phyloP scores from a whole-genome alignment of 208 protist species.

The Acanthamoeba culbertsoni region DNA sequence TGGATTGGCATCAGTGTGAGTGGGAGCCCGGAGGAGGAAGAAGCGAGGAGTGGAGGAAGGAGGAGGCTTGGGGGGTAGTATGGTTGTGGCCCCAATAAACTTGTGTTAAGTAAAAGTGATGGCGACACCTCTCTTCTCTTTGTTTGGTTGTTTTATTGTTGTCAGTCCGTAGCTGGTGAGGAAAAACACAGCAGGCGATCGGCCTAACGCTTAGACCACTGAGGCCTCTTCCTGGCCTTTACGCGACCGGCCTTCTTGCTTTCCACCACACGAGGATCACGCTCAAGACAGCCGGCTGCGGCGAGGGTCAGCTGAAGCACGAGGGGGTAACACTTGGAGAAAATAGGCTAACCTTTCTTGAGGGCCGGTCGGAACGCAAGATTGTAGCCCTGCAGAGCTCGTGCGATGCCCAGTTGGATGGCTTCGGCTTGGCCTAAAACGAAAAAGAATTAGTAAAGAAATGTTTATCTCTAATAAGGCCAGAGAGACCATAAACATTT shows the following conservation, averaged over 20 bases:
- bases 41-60: no score
- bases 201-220: conserved; percentile 57
- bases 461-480: neutral
- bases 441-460: neutral
- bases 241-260: conserved; percentile 54
- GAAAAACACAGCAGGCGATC: neutral
- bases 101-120: no score
- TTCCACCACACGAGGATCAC: conserved; percentile 47
- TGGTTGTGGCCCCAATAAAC: no score
- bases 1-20: neutral
- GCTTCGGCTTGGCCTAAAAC: conserved; percentile 37
- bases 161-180: neutral
- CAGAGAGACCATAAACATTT: no score
- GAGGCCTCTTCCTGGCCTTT: conserved; percentile 31
- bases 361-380: conserved; percentile 17
- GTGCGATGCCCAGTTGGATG: conserved; percentile 5
- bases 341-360: conserved; percentile 9
- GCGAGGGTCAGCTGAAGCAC: neutral
- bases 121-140: no score
- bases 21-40: no score
- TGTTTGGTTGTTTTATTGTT: no score
- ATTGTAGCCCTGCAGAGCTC: conserved; percentile 9
- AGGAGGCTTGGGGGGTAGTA: no score
- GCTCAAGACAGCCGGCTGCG: neutral
- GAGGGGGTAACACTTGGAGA: neutral